A percentile compares a stretch with the other conserved stretches of the same genome.
These are phyloP conservation scores for Aspergillus fumigatiaffinis DNA, from an alignment of 2,329 filamentous ascomycete species.

Conservation along the genomic window DNA sequence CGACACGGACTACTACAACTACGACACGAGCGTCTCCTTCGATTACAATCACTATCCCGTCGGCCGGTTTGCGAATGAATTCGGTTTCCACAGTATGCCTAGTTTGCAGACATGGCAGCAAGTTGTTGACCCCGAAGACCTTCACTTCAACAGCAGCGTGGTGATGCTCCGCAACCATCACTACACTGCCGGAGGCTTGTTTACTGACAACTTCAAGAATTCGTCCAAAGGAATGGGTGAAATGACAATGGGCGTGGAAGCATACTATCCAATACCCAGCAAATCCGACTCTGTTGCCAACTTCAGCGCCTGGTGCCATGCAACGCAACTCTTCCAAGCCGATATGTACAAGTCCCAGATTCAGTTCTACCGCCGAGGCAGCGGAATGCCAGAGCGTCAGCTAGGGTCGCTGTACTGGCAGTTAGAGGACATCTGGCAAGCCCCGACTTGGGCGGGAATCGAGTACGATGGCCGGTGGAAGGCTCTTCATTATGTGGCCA, in stretches of 20 bases:
- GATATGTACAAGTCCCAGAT: slow-evolving; percentile 60
- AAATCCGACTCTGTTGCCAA: slow-evolving; percentile 53
- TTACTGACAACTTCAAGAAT: slow-evolving; percentile 43
- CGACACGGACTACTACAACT: slow-evolving; percentile 60
- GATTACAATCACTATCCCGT: slow-evolving; percentile 54
- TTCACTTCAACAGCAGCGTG: slow-evolving; percentile 55
- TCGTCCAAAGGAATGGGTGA: slow-evolving; percentile 43
- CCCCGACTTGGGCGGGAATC: slow-evolving; percentile 60
- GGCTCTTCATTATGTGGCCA: slow-evolving; percentile 55
- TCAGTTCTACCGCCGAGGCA: slow-evolving; percentile 58
- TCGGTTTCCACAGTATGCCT: slow-evolving; percentile 62
- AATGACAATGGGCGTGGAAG: slow-evolving; percentile 55
- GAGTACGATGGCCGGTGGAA: slow-evolving; percentile 64
- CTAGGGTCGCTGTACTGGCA: slow-evolving; percentile 63
- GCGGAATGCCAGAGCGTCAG: slow-evolving; percentile 54
- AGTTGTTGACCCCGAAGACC: slow-evolving; percentile 48
- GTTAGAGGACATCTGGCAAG: slow-evolving; percentile 62
- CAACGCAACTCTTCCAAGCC: slow-evolving; percentile 62
- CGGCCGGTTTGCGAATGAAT: slow-evolving; percentile 61
- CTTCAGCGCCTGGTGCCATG: slow-evolving; percentile 59
- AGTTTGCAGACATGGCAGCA: slow-evolving; percentile 56
- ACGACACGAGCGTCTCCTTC: slow-evolving; percentile 51
- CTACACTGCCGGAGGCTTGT: slow-evolving; percentile 49
- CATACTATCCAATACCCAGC: slow-evolving; percentile 55
- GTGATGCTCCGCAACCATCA: slow-evolving; percentile 59